Percentiles rank a stretch among this genome's conserved stretches.
phyloP scores from a whole-genome alignment of 2,329 filamentous ascomycete genomes.

The Emericellopsis cladophorae region DNA sequence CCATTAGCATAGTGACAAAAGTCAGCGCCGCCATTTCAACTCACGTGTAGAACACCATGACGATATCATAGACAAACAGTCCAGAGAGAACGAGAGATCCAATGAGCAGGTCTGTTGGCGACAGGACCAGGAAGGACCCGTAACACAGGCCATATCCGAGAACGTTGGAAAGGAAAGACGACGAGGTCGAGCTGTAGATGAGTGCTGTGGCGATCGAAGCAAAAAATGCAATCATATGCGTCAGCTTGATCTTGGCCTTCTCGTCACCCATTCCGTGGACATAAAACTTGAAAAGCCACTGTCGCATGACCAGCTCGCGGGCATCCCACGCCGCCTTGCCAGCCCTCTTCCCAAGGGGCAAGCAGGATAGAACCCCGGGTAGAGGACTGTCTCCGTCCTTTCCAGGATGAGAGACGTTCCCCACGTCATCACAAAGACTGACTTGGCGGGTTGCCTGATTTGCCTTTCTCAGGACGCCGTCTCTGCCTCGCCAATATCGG shows the following conservation, averaged over 20 bases:
- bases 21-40: slow-evolving; percentile 13
- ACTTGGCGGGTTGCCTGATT: slow-evolving; percentile 27
- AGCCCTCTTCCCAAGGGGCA: slow-evolving; percentile 12
- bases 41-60: slow-evolving; percentile 78
- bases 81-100: slow-evolving; percentile 65
- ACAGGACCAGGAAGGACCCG: slow-evolving; percentile 67
- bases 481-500: slow-evolving; percentile 42
- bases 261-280: slow-evolving; percentile 37
- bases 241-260: slow-evolving; percentile 39
- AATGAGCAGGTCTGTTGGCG: slow-evolving; percentile 76
- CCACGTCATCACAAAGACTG: slow-evolving; percentile 18
- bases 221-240: slow-evolving; percentile 42
- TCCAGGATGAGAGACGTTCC: slow-evolving; percentile 12
- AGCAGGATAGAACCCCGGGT: slow-evolving; percentile 19
- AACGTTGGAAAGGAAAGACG: slow-evolving; percentile 59
- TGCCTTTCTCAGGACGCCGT: slow-evolving; percentile 30
- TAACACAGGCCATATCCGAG: slow-evolving; percentile 85
- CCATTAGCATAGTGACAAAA: neutral
- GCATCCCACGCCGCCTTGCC: slow-evolving; percentile 29
- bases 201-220: slow-evolving; percentile 41
- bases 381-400: slow-evolving; percentile 13
- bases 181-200: slow-evolving; percentile 53
- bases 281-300: slow-evolving; percentile 36
- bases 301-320: slow-evolving; percentile 33
- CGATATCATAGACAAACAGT: slow-evolving; percentile 89